A percentile compares a stretch with the other conserved stretches of the same genome.
Evolutionary conservation across 2,329 filamentous ascomycete genomes (phyloP).

Genomic region (Didymella glomerata): DNA sequence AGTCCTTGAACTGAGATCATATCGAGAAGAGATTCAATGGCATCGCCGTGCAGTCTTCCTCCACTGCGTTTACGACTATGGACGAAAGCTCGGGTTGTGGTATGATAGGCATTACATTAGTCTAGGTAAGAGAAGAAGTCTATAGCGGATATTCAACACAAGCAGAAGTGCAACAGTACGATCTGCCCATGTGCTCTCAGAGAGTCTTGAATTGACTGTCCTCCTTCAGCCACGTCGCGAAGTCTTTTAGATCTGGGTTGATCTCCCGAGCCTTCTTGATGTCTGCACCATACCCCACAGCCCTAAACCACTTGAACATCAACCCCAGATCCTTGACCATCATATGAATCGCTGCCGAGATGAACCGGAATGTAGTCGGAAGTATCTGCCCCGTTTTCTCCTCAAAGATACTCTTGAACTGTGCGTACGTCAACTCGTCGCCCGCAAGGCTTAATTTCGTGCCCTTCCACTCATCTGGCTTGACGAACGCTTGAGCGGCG

Average conservation of each 20-base stretch:
- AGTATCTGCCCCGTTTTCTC: slow-evolving; percentile 54
- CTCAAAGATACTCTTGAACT: slow-evolving; percentile 55
- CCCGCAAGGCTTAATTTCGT: slow-evolving; percentile 58
- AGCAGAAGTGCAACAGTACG: too few species aligned
- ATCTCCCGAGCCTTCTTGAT: slow-evolving; percentile 50
- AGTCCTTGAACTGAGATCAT: too few species aligned
- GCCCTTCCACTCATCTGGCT: slow-evolving; percentile 52
- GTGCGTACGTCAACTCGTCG: slow-evolving; percentile 56
- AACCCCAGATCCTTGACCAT: slow-evolving; percentile 49
- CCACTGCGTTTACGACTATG: too few species aligned
- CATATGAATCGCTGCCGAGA: slow-evolving; percentile 45
- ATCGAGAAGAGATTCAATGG: too few species aligned
- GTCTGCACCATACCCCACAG: slow-evolving; percentile 55
- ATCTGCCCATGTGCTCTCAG: neutral
- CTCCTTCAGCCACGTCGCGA: slow-evolving; percentile 55
- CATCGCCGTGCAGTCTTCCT: too few species aligned
- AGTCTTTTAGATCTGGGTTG: slow-evolving; percentile 57
- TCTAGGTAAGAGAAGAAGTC: neutral
- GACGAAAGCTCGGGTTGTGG: neutral
- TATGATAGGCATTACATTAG: neutral
- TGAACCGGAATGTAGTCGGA: slow-evolving; percentile 51
- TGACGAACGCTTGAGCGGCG: slow-evolving; percentile 56
- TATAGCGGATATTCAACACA: neutral
- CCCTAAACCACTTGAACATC: slow-evolving; percentile 60
- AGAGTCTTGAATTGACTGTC: slow-evolving; percentile 53